Evolutionary conservation across 176 grass and related monocot species (phyloP), one percentile per base, ranked within the genome.

Genomic region (Zoysia pacifica): DNA sequence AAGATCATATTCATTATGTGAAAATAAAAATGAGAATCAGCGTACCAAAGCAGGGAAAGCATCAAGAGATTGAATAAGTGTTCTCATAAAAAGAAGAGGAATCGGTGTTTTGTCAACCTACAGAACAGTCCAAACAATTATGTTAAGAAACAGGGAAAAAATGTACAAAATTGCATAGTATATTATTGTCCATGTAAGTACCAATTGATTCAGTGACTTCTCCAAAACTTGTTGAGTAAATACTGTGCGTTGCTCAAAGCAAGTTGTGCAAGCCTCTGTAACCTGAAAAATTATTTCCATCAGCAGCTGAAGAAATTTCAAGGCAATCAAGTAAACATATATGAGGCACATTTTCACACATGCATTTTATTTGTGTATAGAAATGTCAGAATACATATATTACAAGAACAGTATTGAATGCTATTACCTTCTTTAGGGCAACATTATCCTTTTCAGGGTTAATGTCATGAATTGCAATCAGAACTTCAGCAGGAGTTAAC

Each of bases 41-140:
- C 82, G 18, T 96, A 99, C 97, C 97, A 99, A 82, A 86, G 93
- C 67, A 70, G 97, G 97, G 79, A 99, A 99, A 59, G 97, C 90
- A 93, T 93, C 97, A 46, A 99, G 90, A 19, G 97, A 87, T 96
- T 99, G 97, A 89, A 99, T 99, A 69, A 88, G 80, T 72, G 97
- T 99, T 85, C 97, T 96, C 93, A 99, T 93, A 79, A 99, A 96
- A 89, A 99, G 97, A 81, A 99, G 82, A 85, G 97, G 97, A 84
- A 96, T 86, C 3, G 97, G 97, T 65, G 88, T 75, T 80, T 87
- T 93, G 76, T 99, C 97, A 45, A 99, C 97, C 97, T 99, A 55
- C 81, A 69, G 3, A 38, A 82, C 20, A 79, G 16, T 62, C 47
- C 58, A 73, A 76, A 67, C 70, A 83, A 53, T 77, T 86, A 77